Conservation (phyloP, 495 filamentous ascomycete species). For the Friedmanniomyces simplex region DNA sequence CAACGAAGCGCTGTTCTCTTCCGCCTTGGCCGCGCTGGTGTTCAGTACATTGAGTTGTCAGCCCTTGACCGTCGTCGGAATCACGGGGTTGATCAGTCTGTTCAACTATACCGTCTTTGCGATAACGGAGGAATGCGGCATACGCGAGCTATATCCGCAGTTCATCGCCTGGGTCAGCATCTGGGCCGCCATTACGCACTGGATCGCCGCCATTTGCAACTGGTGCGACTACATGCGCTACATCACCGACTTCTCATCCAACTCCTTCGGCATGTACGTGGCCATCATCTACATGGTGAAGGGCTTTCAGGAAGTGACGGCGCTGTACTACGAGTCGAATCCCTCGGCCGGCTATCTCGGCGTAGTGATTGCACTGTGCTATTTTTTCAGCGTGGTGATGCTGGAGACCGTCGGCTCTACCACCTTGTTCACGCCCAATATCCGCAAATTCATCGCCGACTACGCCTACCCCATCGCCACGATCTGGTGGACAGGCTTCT, state of each 20-base stretch:
- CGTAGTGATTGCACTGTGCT: conserved; percentile 32
- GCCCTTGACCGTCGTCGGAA: conserved; percentile 30
- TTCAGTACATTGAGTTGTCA: conserved; percentile 30
- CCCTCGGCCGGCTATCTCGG: conserved; percentile 27
- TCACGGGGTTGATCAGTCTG: conserved; percentile 27
- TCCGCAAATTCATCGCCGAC: conserved; percentile 34
- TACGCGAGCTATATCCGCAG: conserved; percentile 29
- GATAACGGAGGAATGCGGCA: conserved; percentile 27
- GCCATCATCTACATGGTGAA: conserved; percentile 35
- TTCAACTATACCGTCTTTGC: conserved; percentile 42
- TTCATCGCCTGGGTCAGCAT: conserved; percentile 37
- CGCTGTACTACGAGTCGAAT: conserved; percentile 21
- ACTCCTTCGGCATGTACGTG: conserved; percentile 39
- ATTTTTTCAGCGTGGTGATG: conserved; percentile 29
- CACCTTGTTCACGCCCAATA: conserved; percentile 25
- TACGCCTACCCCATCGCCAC: conserved; percentile 34
- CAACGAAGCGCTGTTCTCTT: conserved; percentile 38
- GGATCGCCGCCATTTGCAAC: conserved; percentile 34
- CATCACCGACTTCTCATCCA: conserved; percentile 36
- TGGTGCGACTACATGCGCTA: conserved; percentile 35
- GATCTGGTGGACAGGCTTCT: conserved; percentile 31
- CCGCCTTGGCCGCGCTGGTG: conserved; percentile 34
- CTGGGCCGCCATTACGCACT: conserved; percentile 37
- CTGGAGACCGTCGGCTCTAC: conserved; percentile 30
- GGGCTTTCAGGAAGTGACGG: conserved; percentile 29